Evolutionary conservation across 371 early-diverging fungal species (phyloP), one percentile per base, ranked within the genome.

Genomic region (Mortierella sp.): DNA sequence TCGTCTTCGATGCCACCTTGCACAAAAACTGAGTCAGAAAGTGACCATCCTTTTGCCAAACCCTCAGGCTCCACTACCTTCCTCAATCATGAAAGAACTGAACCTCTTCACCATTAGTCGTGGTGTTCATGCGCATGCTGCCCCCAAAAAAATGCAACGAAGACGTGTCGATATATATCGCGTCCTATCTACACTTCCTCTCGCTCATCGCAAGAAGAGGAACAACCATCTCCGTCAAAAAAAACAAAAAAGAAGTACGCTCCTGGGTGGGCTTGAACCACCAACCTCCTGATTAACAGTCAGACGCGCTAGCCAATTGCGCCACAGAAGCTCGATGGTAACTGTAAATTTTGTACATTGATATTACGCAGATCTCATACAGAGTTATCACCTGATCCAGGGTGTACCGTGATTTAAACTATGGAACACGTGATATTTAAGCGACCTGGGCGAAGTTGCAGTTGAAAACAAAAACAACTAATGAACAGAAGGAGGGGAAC

Each of bases 261-360:
- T 60, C 60, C 60, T 60, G 60, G 60, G 60, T 60, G 60, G 60
- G 60, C 46, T 29, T 46, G 29, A 71, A 71, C 46, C 72, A 44
- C 44, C 35, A 72, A 65, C 65, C 65, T 65, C 65, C 65, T 49
- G 54, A 72, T 54, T 35, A 35, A 35, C 49, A 51, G 49, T 54
- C 72, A 44, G 72, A 65, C 65, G 65, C 65, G 65, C 65, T 65
- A 65, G n/a, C 56, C 56, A 63, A 63, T 63, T 63, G 65, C 65
- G 65, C 65, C 65, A 63, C 65, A 35, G 65, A 63, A 63, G 65
- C 65, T 35, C 18, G 16, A 14, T 56, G 27, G 11, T 60, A 5
- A 32, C 6, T 12, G 0, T 48, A 27, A 56, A 2, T n/a, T 10
- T 56, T 56, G 7, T 56, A 16, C 27, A 56, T 56, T 56, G 0